Base-by-base conservation (phyloP, 371 early-diverging fungal species). In the Dinochytrium kinnereticum region DNA sequence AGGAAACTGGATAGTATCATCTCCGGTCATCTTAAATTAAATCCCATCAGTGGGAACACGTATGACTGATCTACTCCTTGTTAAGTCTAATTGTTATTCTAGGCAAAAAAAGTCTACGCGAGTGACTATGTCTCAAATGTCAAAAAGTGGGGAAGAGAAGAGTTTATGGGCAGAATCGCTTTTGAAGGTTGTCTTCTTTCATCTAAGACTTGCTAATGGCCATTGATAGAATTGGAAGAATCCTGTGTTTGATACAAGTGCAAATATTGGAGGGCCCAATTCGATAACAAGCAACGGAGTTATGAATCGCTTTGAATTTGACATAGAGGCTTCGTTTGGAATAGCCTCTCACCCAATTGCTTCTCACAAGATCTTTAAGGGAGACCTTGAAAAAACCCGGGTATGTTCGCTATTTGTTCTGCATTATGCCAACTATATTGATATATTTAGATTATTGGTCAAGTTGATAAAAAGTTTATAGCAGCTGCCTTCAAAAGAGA, bases 381-480 rank as follows among this genome's bases (percentile, higher is more conserved):
- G n/a, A 2, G 64, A 68, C 44, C 37, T 78, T 1, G 1, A 7
- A 30, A 7, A 13, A 24, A 5, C 44, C 70, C 21, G 30, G 13
- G 66, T 38, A 40, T 3, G 66, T 40, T 7, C 13, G 13, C 13
- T 7, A 37, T 37, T 64, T 24, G 7, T 5, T n/a, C 64, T 10
- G 33, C 64, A 33, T 10, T 19, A 7, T 61, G 24, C 34, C 28
- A 30, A 61, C 7, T 19, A 36, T 76, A n/a, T 24, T 13, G 19
- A 44, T 44, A 19, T 13, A 3, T 34, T 34, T 61, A 73, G 31
- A 87, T 91, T 17, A 77, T 93, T 49, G 85, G 85, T 0, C 94
- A 93, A 78, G 77, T 90, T 1, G 94, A 93, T 51, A 39, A 69
- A 34, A 92, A 93, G 74, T 93, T 88, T 61, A 91, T 93, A 24